phyloP scores from a whole-genome alignment of 192 early-diverging fungal genomes.

The Coemansia sp. region DNA sequence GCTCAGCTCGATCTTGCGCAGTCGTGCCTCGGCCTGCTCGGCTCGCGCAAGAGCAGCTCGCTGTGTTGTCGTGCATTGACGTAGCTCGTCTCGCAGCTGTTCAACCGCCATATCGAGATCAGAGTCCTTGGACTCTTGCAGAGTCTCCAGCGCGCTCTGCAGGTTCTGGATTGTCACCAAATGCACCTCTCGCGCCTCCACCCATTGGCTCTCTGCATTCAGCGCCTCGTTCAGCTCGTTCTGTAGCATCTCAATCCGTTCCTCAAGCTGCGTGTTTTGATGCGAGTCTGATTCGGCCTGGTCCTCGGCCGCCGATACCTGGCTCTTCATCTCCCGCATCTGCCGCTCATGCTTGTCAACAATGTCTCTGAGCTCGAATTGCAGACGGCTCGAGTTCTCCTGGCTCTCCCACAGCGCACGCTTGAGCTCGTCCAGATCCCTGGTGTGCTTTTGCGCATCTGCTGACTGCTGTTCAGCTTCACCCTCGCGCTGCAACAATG shows the following conservation, averaged over 20 bases:
- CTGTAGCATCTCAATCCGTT: conserved; percentile 54
- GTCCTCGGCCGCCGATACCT: conserved; percentile 29
- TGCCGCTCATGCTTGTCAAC: conserved; percentile 27
- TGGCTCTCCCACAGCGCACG: conserved; percentile 47
- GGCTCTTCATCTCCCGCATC: conserved; percentile 16
- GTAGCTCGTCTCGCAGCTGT: conserved; percentile 54
- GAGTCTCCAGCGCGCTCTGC: conserved; percentile 82
- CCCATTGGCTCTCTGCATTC: conserved; percentile 60
- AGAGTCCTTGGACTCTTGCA: conserved; percentile 73
- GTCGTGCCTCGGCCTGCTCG: conserved; percentile 27
- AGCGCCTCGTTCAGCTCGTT: conserved; percentile 58
- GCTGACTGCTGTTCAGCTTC: conserved; percentile 11
- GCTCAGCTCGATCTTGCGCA: conserved; percentile 29
- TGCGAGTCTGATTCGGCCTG: conserved; percentile 25
- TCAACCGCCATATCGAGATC: conserved; percentile 64
- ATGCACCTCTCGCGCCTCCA: conserved; percentile 60
- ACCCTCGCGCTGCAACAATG: conserved; percentile 3
- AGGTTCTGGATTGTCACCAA: conserved; percentile 73
- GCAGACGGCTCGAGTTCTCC: conserved; percentile 27
- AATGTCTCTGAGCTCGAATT: conserved; percentile 25
- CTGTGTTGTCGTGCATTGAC: conserved; percentile 45
- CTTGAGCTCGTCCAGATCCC: conserved; percentile 32
- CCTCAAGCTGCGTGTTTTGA: conserved; percentile 40
- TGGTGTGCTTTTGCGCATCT: conserved; percentile 12
- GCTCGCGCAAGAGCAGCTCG: conserved; percentile 61